phyloP scores from a whole-genome alignment of 2,329 filamentous ascomycete species.

The Bipolaris gigantea region DNA sequence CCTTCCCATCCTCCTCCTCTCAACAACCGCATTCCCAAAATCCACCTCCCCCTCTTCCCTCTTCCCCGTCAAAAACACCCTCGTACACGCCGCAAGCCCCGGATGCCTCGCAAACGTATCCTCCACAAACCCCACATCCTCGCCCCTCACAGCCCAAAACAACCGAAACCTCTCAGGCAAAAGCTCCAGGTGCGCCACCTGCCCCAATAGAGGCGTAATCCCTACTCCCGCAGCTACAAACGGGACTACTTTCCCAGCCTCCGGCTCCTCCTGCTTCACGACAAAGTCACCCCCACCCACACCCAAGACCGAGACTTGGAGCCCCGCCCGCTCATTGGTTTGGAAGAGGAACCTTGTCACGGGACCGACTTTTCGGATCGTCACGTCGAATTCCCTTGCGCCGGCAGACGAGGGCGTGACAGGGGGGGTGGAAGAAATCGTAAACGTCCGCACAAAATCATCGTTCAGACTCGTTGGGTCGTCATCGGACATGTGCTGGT shows the following conservation, averaged over 20 bases:
- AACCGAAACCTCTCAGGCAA: constrained; percentile 52
- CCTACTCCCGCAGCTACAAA: constrained; percentile 82
- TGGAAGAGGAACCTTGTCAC: constrained; percentile 68
- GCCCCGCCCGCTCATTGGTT: constrained; percentile 52
- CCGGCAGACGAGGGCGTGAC: too few species aligned
- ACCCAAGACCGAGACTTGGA: constrained; percentile 70
- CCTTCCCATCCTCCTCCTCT: constrained; percentile 52
- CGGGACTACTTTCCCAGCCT: constrained; percentile 43
- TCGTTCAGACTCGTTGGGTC: constrained; percentile 82
- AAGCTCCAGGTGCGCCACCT: constrained; percentile 50
- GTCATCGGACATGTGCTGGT: constrained; percentile 80
- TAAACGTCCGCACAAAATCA: constrained; percentile 82
- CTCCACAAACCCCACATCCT: constrained; percentile 64
- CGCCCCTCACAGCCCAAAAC: constrained; percentile 67
- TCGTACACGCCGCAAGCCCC: constrained; percentile 56
- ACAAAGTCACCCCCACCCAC: constrained; percentile 72
- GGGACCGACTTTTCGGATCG: constrained; percentile 67
- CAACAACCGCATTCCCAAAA: constrained; percentile 44
- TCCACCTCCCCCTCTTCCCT: constrained; percentile 4
- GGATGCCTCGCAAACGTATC: constrained; percentile 60
- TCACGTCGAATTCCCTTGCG: constrained; percentile 66
- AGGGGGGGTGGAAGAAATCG: constrained; percentile 64
- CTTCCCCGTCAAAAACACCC: constrained; percentile 66
- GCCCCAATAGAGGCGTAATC: constrained; percentile 78
- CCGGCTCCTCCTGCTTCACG: constrained; percentile 41